These are phyloP conservation scores for Pythium rishiriense DNA, from an alignment of 352 stramenopile genomes.

Conservation along the genomic window DNA sequence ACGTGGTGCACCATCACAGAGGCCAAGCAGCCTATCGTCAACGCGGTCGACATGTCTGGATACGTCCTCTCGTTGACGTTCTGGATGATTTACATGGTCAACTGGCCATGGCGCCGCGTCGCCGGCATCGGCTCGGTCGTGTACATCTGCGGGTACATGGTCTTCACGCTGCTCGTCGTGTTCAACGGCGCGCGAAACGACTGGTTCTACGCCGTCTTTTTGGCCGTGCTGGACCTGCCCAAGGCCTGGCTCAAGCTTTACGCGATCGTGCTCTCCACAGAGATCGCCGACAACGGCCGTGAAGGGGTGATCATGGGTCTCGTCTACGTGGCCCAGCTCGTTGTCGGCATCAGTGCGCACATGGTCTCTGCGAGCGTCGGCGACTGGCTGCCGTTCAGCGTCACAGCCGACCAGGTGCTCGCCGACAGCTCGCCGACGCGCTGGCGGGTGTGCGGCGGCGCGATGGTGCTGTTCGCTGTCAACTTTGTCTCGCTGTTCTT, in stretches of 20 bases:
- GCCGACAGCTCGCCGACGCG: slow-evolving; percentile 10
- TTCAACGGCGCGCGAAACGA: slow-evolving; percentile 13
- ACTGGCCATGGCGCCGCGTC: slow-evolving; percentile 21
- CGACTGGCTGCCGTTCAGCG: slow-evolving; percentile 22
- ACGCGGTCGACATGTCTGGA: not conserved
- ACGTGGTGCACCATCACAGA: not conserved
- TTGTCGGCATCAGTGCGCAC: slow-evolving; percentile 23
- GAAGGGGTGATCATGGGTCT: slow-evolving; percentile 26
- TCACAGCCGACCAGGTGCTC: slow-evolving; percentile 13
- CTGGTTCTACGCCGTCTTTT: slow-evolving; percentile 45
- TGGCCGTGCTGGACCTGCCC: slow-evolving; percentile 11
- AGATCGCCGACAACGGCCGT: slow-evolving; percentile 23
- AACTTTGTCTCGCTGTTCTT: slow-evolving; percentile 19
- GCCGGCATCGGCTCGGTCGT: slow-evolving; percentile 6
- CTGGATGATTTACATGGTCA: slow-evolving; percentile 18
- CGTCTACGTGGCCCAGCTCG: slow-evolving; percentile 13
- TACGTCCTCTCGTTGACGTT: slow-evolving; percentile 14
- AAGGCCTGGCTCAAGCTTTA: slow-evolving; percentile 15
- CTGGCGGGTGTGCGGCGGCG: slow-evolving; percentile 6
- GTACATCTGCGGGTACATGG: slow-evolving; percentile 18
- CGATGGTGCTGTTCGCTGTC: slow-evolving; percentile 18
- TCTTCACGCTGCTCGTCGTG: slow-evolving; percentile 38
- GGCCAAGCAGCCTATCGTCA: not conserved
- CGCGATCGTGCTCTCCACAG: slow-evolving; percentile 22
- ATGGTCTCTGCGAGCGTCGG: slow-evolving; percentile 35